phyloP scores from a whole-genome alignment of 2,329 filamentous ascomycete genomes.

The Penicillium sp. region DNA sequence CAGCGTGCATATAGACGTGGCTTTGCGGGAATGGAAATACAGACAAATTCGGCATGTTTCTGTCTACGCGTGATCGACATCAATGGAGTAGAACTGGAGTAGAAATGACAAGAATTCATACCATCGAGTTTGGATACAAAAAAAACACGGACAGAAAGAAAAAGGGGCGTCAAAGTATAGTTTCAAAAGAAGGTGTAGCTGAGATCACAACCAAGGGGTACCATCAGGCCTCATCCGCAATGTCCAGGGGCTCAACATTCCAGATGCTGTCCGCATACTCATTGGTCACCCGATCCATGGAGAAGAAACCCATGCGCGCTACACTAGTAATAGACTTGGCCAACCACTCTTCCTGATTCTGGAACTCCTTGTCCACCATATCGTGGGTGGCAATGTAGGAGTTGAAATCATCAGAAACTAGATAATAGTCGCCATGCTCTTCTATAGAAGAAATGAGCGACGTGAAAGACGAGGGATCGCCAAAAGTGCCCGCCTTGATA shows the following conservation, averaged over 20 bases:
- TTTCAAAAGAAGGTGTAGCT: background rate
- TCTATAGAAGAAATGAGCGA: conserved; percentile 82
- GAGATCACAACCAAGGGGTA: background rate
- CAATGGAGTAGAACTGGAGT: background rate
- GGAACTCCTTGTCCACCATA: conserved; percentile 89
- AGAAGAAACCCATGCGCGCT: conserved; percentile 96
- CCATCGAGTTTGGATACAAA: background rate
- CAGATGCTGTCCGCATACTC: conserved; percentile 97
- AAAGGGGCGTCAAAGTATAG: background rate
- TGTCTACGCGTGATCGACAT: background rate
- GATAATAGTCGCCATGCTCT: conserved; percentile 95
- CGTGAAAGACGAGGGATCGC: conserved; percentile 75
- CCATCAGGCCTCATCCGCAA: conserved; percentile 37
- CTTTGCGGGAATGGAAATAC: background rate
- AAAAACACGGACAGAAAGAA: background rate
- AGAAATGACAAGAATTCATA: background rate
- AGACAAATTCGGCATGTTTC: background rate
- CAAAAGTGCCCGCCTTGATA: conserved; percentile 81
- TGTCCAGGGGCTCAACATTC: conserved; percentile 83
- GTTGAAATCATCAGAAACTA: conserved; percentile 96
- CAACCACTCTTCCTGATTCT: conserved; percentile 89
- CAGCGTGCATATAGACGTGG: conserved; percentile 2
- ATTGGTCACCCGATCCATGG: conserved; percentile 89
- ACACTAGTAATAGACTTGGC: conserved; percentile 88
- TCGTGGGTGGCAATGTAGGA: conserved; percentile 90